phyloP scores from a whole-genome alignment of 2,329 filamentous ascomycete genomes.

The Aureobasidium sp. region DNA sequence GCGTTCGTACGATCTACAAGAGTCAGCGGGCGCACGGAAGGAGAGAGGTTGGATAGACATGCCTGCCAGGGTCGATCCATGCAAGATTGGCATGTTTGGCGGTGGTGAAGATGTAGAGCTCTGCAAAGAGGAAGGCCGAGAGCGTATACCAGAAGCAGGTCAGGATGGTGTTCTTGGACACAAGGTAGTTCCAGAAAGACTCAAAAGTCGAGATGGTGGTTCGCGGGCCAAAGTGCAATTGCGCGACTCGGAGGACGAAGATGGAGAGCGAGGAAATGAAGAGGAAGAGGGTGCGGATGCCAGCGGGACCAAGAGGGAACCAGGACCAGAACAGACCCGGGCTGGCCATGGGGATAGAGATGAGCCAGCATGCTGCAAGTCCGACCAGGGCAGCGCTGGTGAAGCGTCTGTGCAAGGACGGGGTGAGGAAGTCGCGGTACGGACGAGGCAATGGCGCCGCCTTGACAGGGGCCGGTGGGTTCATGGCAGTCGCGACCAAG shows the following conservation, averaged over 20 bases:
- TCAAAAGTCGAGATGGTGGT: constrained; percentile 61
- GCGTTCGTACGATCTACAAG: constrained; percentile 50
- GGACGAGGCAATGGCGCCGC: constrained; percentile 24
- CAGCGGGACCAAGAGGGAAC: constrained; percentile 73
- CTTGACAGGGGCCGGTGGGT: background rate
- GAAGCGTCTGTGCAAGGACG: constrained; percentile 79
- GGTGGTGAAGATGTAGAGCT: constrained; percentile 69
- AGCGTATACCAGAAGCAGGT: constrained; percentile 67
- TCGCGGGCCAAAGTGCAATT: constrained; percentile 36
- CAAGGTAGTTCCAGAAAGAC: constrained; percentile 50
- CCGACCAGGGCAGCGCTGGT: constrained; percentile 64
- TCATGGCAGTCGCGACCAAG: background rate
- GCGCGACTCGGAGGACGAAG: constrained; percentile 68
- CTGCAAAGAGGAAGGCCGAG: constrained; percentile 70
- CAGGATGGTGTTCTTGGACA: constrained; percentile 54
- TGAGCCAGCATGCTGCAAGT: constrained; percentile 61
- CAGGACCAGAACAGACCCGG: constrained; percentile 60
- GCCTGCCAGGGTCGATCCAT: constrained; percentile 63
- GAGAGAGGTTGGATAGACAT: constrained; percentile 28
- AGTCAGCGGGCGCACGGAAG: background rate
- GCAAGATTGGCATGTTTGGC: constrained; percentile 52
- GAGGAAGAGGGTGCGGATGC: constrained; percentile 64
- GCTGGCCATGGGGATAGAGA: constrained; percentile 55
- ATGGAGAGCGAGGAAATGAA: constrained; percentile 68
- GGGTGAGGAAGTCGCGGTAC: constrained; percentile 88